Evolutionary conservation across 2,329 filamentous ascomycete genomes (phyloP), one percentile per base, ranked within the genome.

Genomic region (Fusarium pseudocircinatum): DNA sequence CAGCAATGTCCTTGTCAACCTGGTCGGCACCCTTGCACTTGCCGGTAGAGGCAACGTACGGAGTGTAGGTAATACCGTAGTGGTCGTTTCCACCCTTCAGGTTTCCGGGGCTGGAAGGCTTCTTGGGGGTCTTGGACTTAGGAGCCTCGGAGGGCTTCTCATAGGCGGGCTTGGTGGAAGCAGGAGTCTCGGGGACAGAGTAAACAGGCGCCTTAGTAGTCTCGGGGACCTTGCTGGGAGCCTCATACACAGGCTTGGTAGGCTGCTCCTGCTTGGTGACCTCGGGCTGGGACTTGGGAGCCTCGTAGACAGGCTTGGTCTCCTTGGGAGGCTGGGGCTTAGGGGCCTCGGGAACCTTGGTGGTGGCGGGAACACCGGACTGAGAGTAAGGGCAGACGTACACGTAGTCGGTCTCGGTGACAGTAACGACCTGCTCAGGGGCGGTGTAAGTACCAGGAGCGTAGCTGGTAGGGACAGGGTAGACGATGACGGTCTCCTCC

Each of bases 51-150:
- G 85, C 78, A 75, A 85, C 86, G 85, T 93, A 96, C 57, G 93
- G 93, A 46, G 93, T 94, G 88, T 95, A 96, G 79, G 93, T 93
- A 80, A 96, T 92, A 82, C 89, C 93, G 87, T 90, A 94, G 80
- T 91, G 88, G 82, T 87, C 83, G 60, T 84, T 86, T 77, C 78
- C 75, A 77, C 85, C 84, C 70, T 80, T 79, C 63, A 85, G 80
- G 69, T 73, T 69, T 72, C 81, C 79, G 30, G 70, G 62, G 52
- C 22, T 74, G 67, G 77, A 68, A 69, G 79, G 60, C 63, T 75
- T 72, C 56, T 72, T 66, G 57, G 78, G 63, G 16, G 62, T 4
- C 66, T 74, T 69, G 32, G 63, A 54, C 71, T 73, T 67, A 40
- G 78, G 73, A 37, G 78, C 67, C 72, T 78, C 73, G 47, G 80